Evolutionary conservation across 306 rosid genomes (phyloP), one percentile per base, ranked within the genome.

Genomic region (Trichosanthes truncata): DNA sequence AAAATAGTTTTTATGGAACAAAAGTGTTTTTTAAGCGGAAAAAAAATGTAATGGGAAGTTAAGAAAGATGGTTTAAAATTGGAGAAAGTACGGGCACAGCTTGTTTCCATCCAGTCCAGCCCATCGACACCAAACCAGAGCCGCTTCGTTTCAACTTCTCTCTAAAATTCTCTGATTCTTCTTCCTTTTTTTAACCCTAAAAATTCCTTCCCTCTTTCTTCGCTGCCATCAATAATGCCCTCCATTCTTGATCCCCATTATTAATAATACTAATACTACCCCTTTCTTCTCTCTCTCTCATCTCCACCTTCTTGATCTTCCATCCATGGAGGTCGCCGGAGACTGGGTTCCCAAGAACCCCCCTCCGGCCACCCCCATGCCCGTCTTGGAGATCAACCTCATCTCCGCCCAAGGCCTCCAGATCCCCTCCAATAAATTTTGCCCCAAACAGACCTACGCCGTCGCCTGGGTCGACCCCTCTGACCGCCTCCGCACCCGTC

Each of bases 351-450:
- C 51, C 65, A 77, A 62, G 49, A 78, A 45, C 75, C 81, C 78
- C 0, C 81, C 76, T 2, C 53, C 53, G 52, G 81, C 63, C 66
- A 26, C 78, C 67, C 40, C 76, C 79, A 75, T 83, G 83, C 87
- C 55, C 69, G 89, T 90, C 75, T 69, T 95, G 87, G 98, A 95
- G 92, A 89, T 95, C 86, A 87, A 89, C 90, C 89, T 94, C 81
- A 92, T 94, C 89, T 94, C 98, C 29, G 98, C 97, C 6, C 98
- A 95, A 72, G 90, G 86, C 18, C 87, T 95, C 77, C 80, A 90
- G 72, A 56, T 81, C 1, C 93, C 90, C n/a, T 23, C 91, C 13
- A 55, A 87, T 18, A 80, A 80, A 13, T 57, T 82, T 11, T 82
- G 89, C 52, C 86, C 76, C 61, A 76, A 79, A 80, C 86, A 88